phyloP scores from a whole-genome alignment of 176 grass and related monocot species.

The Triticum turgidum region DNA sequence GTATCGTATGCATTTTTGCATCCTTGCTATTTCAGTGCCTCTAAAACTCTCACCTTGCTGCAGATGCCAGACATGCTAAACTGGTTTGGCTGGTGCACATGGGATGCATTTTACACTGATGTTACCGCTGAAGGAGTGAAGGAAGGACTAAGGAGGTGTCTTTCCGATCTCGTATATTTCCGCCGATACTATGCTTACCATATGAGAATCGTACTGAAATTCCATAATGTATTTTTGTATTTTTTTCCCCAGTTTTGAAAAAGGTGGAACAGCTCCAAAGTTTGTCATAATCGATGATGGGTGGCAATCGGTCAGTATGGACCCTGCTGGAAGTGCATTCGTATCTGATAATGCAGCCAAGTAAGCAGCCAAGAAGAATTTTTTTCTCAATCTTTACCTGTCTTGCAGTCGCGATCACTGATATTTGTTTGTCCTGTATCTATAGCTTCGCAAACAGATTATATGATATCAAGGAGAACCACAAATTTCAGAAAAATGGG shows the following conservation, averaged over 20 bases:
- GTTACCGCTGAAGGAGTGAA: conserved; percentile 67
- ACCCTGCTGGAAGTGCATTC: conserved; percentile 45
- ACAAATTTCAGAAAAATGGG: conserved; percentile 81
- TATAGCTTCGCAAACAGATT: conserved; percentile 86
- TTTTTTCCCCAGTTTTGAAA: conserved; percentile 41
- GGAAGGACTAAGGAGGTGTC: conserved; percentile 70
- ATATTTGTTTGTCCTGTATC: conserved; percentile 6
- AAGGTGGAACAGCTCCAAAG: conserved; percentile 65
- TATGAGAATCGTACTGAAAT: background rate
- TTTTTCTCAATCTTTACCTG: background rate
- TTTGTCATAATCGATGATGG: conserved; percentile 89
- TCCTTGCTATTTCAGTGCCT: conserved; percentile 13
- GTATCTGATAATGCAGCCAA: conserved; percentile 70
- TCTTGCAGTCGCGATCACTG: background rate
- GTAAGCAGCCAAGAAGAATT: conserved; percentile 36
- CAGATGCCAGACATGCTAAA: conserved; percentile 81
- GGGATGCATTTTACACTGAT: conserved; percentile 89
- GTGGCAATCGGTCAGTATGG: conserved; percentile 78
- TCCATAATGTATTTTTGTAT: background rate
- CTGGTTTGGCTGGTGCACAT: conserved; percentile 98
- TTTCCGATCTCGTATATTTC: background rate
- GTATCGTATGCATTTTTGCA: conserved; percentile 4
- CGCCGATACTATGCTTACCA: background rate
- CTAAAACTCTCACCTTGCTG: conserved; percentile 25
- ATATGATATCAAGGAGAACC: conserved; percentile 89